A percentile compares a stretch with the other conserved stretches of the same genome.
phyloP scores from a whole-genome alignment of 129 eudicot species.

The Flaveria brownii region DNA sequence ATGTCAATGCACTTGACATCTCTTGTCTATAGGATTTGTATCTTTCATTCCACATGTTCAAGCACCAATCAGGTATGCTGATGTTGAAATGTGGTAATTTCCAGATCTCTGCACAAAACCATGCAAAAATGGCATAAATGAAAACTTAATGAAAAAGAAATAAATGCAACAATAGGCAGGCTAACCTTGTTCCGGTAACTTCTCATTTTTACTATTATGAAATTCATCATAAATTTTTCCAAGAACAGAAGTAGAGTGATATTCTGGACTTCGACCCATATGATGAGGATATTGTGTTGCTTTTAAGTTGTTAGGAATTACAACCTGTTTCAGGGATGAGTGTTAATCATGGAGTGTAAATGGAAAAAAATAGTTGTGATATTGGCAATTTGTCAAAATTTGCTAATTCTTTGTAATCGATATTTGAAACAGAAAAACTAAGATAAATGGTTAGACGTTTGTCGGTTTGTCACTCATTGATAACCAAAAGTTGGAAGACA shows the following conservation, averaged over 20 bases:
- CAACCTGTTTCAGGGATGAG: conserved; percentile 24
- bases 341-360: not conserved
- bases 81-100: conserved; percentile 25
- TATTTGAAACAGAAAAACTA: conserved; percentile 7
- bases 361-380: not conserved
- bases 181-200: conserved; percentile 29
- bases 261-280: conserved; percentile 30
- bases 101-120: conserved; percentile 27
- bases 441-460: not conserved
- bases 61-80: conserved; percentile 26
- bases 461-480: not conserved
- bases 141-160: not conserved
- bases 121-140: not conserved
- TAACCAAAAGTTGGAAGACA: not conserved
- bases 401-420: conserved; percentile 4
- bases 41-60: conserved; percentile 27
- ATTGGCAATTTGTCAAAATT: not conserved
- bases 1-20: conserved; percentile 22
- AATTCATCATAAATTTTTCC: conserved; percentile 36
- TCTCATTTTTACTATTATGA: conserved; percentile 31
- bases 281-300: conserved; percentile 35
- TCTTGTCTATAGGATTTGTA: conserved; percentile 28
- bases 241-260: conserved; percentile 32
- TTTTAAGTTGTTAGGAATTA: conserved; percentile 26
- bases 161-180: not conserved